These are phyloP conservation scores for Bocquillonia castaneifolia DNA, from an alignment of 441 rosid species.

Conservation along the genomic window DNA sequence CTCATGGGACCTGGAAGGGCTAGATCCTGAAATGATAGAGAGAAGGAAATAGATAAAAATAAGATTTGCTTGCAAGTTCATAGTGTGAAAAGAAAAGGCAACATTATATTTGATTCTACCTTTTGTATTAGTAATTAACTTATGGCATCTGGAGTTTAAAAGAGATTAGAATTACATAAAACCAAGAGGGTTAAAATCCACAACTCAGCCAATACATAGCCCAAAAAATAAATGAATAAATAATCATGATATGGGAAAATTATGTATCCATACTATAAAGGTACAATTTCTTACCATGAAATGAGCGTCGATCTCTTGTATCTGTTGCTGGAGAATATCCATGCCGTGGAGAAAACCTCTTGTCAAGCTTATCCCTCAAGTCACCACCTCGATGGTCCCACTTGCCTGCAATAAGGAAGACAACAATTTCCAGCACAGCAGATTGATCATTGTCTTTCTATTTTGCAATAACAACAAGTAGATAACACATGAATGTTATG, in stretches of 20 bases:
- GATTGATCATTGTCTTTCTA: slow-evolving; percentile 16
- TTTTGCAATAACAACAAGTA: slow-evolving; percentile 29
- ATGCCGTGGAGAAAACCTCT: slow-evolving; percentile 57
- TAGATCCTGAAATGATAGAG: slow-evolving; percentile 53
- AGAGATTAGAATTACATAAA: background rate
- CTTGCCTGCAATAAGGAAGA: slow-evolving; percentile 45
- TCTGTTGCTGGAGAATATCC: slow-evolving; percentile 55
- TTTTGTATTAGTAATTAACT: background rate
- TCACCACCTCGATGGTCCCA: slow-evolving; percentile 54
- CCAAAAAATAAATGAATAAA: background rate
- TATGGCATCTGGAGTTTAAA: background rate
- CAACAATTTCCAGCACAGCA: slow-evolving; percentile 29
- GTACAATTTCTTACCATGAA: slow-evolving; percentile 45
- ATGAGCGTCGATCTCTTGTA: slow-evolving; percentile 38
- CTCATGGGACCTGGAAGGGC: slow-evolving; percentile 52
- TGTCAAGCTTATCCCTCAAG: slow-evolving; percentile 77
- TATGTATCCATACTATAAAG: background rate
- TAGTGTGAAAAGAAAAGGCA: slow-evolving; percentile 1
- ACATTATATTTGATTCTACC: background rate
- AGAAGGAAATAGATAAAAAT: background rate
- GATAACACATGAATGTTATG: slow-evolving; percentile 24
- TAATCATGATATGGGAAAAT: background rate
- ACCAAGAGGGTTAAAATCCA: background rate
- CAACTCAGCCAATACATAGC: background rate
- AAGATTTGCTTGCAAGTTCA: slow-evolving; percentile 9